A percentile compares a stretch with the other conserved stretches of the same genome.
Conservation (phyloP, 2,329 filamentous ascomycete species). For the Alternaria dauci region DNA sequence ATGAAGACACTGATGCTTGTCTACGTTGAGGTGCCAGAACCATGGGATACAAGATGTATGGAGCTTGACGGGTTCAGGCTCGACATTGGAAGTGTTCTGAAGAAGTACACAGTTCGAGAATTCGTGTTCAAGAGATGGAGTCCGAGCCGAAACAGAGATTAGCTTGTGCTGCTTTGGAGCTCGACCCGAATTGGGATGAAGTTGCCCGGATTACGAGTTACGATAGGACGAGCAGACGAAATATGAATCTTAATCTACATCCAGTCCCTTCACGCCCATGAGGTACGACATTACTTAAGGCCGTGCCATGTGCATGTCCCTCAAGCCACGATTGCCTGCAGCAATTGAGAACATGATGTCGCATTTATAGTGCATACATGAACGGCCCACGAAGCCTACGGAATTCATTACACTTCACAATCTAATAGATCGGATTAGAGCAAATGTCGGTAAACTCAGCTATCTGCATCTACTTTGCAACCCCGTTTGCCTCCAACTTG, state of each 20-base stretch:
- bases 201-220: background rate
- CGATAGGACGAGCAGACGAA: background rate
- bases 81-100: conserved; percentile 70
- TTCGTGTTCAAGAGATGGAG: conserved; percentile 85
- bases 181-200: background rate
- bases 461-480: background rate
- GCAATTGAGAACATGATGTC: background rate
- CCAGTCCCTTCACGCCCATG: background rate
- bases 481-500: background rate
- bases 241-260: background rate
- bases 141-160: conserved; percentile 77
- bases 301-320: background rate
- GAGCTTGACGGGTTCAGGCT: conserved; percentile 46
- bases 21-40: conserved; percentile 89
- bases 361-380: background rate
- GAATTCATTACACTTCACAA: background rate
- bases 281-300: background rate
- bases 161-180: background rate
- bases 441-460: background rate
- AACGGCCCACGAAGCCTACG: background rate
- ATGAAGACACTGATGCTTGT: conserved; percentile 88
- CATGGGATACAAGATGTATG: conserved; percentile 57
- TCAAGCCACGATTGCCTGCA: background rate
- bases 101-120: conserved; percentile 79
- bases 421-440: background rate